Evolutionary conservation across 805 yeast genomes (phyloP), one percentile per base, ranked within the genome.

Genomic region (Saccharomycopsis sp.): DNA sequence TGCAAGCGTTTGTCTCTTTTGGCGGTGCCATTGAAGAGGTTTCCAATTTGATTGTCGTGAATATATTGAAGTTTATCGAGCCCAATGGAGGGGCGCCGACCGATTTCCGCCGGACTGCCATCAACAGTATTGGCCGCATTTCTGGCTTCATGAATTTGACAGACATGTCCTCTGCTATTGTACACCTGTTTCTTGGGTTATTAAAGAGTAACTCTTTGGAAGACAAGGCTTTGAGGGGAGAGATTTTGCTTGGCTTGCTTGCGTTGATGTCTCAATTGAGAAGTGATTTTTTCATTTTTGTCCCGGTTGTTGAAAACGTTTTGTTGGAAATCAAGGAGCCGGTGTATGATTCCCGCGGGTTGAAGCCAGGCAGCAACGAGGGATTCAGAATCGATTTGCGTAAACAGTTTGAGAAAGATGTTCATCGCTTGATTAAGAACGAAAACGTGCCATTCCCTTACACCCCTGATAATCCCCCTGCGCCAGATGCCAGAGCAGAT

Each of bases 1-100:
- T 92, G 52, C 77, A 77, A 51, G 81, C 94, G 8, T 73, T 92
- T 53, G 89, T 86, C 5, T 79, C 81, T 0, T 86, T 92, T 59
- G 96, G 96, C 0, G 66, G 81, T 19, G 85, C 83, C 53, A 69
- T 89, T 36, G 96, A 89, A 49, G 96, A 92, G 46, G 85, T 83
- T 52, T 73, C 81, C 3, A 95, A 87, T 55, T 69, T 89, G 43
- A 73, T 89, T 19, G 70, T 92, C n/a, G 96, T 97, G 0, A 80
- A 80, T 39, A 68, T 88, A 19, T 89, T 89, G 1, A 71, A 77
- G 45, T 62, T 89, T 63, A 80, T 88, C 53, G 96, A 92, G 54
- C 73, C 64, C 47, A 27, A 27, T 7, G 36, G 22, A 13, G 7
- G 76, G 1, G 77, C 87, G 1, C 63, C 76, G 1, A 62, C 63